Evolutionary conservation across 441 rosid species (phyloP).

Genomic region (Aquilaria agallochum): DNA sequence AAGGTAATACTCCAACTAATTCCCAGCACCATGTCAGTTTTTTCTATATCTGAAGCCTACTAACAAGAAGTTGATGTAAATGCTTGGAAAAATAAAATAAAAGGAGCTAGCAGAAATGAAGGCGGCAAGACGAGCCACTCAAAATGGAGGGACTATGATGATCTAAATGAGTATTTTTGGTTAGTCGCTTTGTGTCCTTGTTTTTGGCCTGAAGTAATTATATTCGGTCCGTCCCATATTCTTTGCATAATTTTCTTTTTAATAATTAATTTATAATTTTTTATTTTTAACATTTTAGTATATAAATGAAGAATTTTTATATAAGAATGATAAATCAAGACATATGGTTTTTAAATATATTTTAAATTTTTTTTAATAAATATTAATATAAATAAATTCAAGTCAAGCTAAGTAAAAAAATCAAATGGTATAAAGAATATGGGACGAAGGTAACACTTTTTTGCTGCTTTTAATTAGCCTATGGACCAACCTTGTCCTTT

Average conservation of each 20-base stretch:
- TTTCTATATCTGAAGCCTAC: conserved; percentile 8
- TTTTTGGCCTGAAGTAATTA: not conserved
- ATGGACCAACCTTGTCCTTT: conserved; percentile 11
- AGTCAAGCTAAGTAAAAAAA: too few relatives aligned
- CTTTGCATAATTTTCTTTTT: too few relatives aligned
- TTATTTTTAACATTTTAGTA: not conserved
- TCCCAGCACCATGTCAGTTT: not conserved
- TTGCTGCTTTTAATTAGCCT: conserved; percentile 5
- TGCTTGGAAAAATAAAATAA: conserved; percentile 19
- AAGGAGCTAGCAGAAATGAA: conserved; percentile 86
- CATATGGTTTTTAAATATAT: too few relatives aligned
- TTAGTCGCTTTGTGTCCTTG: conserved; percentile 27
- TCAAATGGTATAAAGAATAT: too few relatives aligned
- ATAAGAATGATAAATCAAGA: too few relatives aligned
- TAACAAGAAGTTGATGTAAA: conserved; percentile 16
- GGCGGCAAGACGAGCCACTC: conserved; percentile 92
- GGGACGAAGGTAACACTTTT: not conserved
- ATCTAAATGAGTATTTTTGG: conserved; percentile 98
- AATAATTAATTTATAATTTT: not conserved
- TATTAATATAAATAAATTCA: too few relatives aligned
- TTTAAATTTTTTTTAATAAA: too few relatives aligned
- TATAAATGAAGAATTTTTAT: too few relatives aligned
- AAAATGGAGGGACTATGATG: conserved; percentile 98
- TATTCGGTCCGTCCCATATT: too few relatives aligned
- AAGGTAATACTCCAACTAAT: conserved; percentile 45